Base-by-base conservation (phyloP, 2,329 filamentous ascomycete species). In the Cercospora canescens region DNA sequence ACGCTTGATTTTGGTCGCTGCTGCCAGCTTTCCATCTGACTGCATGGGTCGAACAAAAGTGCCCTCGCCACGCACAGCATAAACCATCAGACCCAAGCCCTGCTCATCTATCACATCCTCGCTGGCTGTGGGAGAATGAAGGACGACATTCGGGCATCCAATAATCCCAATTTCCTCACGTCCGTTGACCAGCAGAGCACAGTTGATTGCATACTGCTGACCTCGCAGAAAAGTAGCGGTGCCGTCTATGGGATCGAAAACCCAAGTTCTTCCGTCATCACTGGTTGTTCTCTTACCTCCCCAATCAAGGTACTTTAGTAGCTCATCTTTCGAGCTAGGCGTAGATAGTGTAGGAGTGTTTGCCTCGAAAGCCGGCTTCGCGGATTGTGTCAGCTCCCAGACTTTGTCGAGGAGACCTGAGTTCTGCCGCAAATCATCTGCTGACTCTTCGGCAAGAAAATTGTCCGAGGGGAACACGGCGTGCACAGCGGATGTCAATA, bases 191-290 rank as follows among this genome's bases (percentile, higher is more conserved):
- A 89, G 76, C 68, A 90, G 76, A 3, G 85, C 84, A 21, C 89
- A 77, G 66, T 86, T 86, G 4, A 90, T 86, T 3, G 85, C 87
- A 66, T 89, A 90, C 76, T 90, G 88, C 75, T 87, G 82, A 3
- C 85, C 85, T 41, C 78, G 78, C 69, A 90, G 83, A 65, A 88
- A 90, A 0, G 87, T 85, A 16, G 84, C 85, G 1, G 88, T 90
- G 32, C 88, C 88, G 70, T 90, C 88, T 7, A 90, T 85, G 0
- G 88, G 88, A 72, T 90, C 88, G 74, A 90, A 83, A 32, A 87
- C 83, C 88, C 88, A 90, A 60, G 86, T 82, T 1, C 83, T 78
- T 2, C 76, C 82, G 67, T 70, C 77, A 64, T 72, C 70, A 9
- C 75, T 77, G 2, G 86, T 87, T 6, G 68, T 52, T 67, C 70